Conservation (phyloP, 345 rosid genomes). For the Atalantia buxifolia region DNA sequence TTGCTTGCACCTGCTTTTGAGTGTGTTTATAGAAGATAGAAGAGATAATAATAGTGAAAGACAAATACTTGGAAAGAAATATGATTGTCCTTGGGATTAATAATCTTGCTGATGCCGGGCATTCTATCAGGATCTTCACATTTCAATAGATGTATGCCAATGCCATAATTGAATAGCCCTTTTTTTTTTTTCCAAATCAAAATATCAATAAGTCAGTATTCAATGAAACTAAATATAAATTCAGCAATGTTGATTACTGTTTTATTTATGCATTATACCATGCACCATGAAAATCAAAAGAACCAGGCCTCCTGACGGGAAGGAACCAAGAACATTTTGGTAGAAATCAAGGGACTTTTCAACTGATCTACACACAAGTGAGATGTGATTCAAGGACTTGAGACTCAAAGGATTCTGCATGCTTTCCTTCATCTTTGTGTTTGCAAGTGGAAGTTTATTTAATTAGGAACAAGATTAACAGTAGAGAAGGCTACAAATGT, state of each 20-base stretch:
- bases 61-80: constrained; percentile 69
- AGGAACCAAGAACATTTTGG: constrained; percentile 61
- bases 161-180: constrained; percentile 62
- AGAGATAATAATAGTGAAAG: not conserved
- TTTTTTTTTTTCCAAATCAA: too few relatives aligned
- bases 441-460: not conserved
- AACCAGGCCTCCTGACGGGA: constrained; percentile 62
- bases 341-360: constrained; percentile 62
- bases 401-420: constrained; percentile 53
- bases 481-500: not conserved
- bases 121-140: constrained; percentile 49
- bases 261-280: constrained; percentile 33
- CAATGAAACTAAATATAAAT: too few relatives aligned
- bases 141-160: constrained; percentile 62
- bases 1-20: too few relatives aligned
- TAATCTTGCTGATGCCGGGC: constrained; percentile 32
- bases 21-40: not conserved
- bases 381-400: constrained; percentile 70
- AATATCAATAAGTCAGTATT: not conserved
- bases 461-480: not conserved
- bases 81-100: constrained; percentile 68
- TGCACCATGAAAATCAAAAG: constrained; percentile 69
- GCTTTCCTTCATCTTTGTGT: constrained; percentile 18
- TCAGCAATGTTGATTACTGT: not conserved
- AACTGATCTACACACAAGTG: constrained; percentile 60